phyloP scores from a whole-genome alignment of 2,329 filamentous ascomycete species.

The Calonectria henricotiae region DNA sequence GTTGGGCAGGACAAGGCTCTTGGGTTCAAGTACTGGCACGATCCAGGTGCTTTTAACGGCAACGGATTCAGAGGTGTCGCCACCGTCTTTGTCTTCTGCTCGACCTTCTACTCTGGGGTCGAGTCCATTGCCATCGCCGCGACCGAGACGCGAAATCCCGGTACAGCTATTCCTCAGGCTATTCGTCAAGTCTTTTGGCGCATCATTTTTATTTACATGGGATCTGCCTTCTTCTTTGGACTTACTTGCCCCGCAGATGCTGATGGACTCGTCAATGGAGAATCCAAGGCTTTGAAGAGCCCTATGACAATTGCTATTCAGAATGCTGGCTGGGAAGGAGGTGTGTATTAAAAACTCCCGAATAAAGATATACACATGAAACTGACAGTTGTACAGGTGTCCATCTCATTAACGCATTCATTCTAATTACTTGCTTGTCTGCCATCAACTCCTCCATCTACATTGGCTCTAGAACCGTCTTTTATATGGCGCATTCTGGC shows the following conservation, averaged over 20 bases:
- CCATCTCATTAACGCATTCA: conserved; percentile 85
- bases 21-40: conserved; percentile 81
- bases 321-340: conserved; percentile 81
- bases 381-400: conserved; percentile 60
- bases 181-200: conserved; percentile 76
- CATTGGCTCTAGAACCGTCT: conserved; percentile 81
- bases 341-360: conserved; percentile 51
- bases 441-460: conserved; percentile 85
- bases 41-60: conserved; percentile 78
- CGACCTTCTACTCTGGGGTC: conserved; percentile 80
- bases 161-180: conserved; percentile 70
- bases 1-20: conserved; percentile 71
- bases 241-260: conserved; percentile 82
- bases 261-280: conserved; percentile 73
- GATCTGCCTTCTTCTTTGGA: conserved; percentile 82
- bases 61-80: conserved; percentile 79
- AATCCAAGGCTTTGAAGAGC: conserved; percentile 77
- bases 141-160: conserved; percentile 73
- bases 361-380: neutral
- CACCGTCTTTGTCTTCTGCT: conserved; percentile 79
- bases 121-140: conserved; percentile 76
- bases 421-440: conserved; percentile 80
- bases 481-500: conserved; percentile 82
- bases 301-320: conserved; percentile 83
- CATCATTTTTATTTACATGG: conserved; percentile 78